These are phyloP conservation scores for Fusarium aywerte DNA, from an alignment of 2,329 filamentous ascomycete genomes.

Conservation along the genomic window DNA sequence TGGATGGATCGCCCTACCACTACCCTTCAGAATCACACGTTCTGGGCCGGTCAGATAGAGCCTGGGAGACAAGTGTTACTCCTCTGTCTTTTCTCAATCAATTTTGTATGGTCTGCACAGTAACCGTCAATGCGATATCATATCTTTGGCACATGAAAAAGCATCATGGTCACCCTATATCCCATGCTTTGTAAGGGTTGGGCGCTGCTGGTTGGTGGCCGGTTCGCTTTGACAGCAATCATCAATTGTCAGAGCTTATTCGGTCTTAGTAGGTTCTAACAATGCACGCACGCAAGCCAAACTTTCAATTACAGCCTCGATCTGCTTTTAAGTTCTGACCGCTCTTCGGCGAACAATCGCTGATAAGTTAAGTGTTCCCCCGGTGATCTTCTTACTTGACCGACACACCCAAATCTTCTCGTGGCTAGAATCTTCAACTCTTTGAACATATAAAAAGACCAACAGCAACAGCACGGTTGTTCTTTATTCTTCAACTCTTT, in stretches of 20 bases:
- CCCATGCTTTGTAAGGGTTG: neutral
- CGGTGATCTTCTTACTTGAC: slow-evolving; percentile 8
- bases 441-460: slow-evolving; percentile 5
- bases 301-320: slow-evolving; percentile 6
- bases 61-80: slow-evolving; percentile 35
- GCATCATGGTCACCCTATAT: slow-evolving; percentile 19
- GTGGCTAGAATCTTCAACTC: neutral
- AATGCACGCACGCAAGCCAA: slow-evolving; percentile 12
- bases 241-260: slow-evolving; percentile 1
- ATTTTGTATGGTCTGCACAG: slow-evolving; percentile 14
- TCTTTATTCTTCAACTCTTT: slow-evolving; percentile 4
- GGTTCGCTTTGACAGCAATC: slow-evolving; percentile 1
- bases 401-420: slow-evolving; percentile 4
- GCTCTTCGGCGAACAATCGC: slow-evolving; percentile 22
- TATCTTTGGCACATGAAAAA: neutral
- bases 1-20: slow-evolving; percentile 29
- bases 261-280: slow-evolving; percentile 3
- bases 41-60: slow-evolving; percentile 31
- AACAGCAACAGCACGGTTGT: slow-evolving; percentile 8
- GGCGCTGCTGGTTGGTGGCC: neutral
- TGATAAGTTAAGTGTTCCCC: neutral
- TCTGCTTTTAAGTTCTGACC: slow-evolving; percentile 20
- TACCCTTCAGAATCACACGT: slow-evolving; percentile 33
- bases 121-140: neutral
- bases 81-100: slow-evolving; percentile 16